Percentiles rank a stretch among this genome's conserved stretches.
Conservation (phyloP, 148 eudicot species). For the Fagopyrum homotropicum region DNA sequence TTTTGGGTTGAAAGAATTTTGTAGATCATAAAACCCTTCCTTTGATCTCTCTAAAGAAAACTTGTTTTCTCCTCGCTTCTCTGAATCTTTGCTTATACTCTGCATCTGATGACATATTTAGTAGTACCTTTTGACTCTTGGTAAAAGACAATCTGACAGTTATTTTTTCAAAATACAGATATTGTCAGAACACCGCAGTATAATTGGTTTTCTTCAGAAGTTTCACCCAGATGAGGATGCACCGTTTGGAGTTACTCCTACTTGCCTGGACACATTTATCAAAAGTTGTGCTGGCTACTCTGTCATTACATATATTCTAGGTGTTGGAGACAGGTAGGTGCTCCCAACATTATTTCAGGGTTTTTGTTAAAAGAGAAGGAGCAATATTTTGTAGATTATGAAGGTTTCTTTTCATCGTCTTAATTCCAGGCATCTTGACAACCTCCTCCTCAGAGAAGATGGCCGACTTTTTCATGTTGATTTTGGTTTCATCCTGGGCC, state of each 20-base stretch:
- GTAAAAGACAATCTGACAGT: not conserved
- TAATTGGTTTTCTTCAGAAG: slow-evolving; percentile 88
- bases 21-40: not conserved
- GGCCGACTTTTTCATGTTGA: slow-evolving; percentile 97
- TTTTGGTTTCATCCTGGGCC: slow-evolving; percentile 92
- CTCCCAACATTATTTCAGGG: not conserved
- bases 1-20: not conserved
- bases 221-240: slow-evolving; percentile 88
- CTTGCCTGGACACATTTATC: slow-evolving; percentile 93
- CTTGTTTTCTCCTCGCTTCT: not conserved
- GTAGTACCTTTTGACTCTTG: not conserved
- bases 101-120: not conserved
- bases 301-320: slow-evolving; percentile 92
- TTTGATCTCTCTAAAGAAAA: not conserved
- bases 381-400: not conserved
- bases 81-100: not conserved
- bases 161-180: slow-evolving; percentile 41
- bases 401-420: not conserved
- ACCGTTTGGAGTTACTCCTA: slow-evolving; percentile 93
- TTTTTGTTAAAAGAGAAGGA: not conserved
- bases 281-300: slow-evolving; percentile 99
- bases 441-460: slow-evolving; percentile 85
- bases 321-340: slow-evolving; percentile 92
- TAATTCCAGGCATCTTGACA: slow-evolving; percentile 77
- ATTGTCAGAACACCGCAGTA: slow-evolving; percentile 86